These are phyloP conservation scores for Ambrosiella xylebori DNA, from an alignment of 2,329 filamentous ascomycete species.

Conservation along the genomic window DNA sequence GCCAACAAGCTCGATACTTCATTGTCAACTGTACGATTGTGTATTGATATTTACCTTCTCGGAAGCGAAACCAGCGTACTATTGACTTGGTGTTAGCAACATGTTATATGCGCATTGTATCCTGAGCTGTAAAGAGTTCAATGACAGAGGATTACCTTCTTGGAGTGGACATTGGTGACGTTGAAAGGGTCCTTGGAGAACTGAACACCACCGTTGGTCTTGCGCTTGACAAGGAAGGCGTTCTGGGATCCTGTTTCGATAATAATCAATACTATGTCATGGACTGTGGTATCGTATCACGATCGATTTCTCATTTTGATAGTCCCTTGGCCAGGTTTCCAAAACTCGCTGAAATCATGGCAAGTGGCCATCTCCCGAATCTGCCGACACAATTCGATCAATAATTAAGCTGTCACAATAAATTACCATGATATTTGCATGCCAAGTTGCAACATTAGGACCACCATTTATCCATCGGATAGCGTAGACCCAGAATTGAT, in stretches of 20 bases:
- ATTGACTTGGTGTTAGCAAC: constrained; percentile 22
- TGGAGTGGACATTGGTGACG: constrained; percentile 75
- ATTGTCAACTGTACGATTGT: not conserved
- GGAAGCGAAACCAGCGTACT: constrained; percentile 89
- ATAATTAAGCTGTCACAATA: too few relatives aligned
- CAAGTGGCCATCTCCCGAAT: not conserved
- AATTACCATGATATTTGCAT: too few relatives aligned
- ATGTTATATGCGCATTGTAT: not conserved
- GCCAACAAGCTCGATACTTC: not conserved
- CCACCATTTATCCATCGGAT: too few relatives aligned
- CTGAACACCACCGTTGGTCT: constrained; percentile 57
- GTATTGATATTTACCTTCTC: constrained; percentile 49
- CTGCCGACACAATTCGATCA: too few relatives aligned
- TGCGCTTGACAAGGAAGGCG: constrained; percentile 83
- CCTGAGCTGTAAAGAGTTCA: not conserved
- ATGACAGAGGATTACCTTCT: constrained; percentile 48
- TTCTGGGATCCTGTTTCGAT: constrained; percentile 59
- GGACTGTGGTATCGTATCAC: not conserved
- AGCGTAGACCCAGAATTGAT: too few relatives aligned
- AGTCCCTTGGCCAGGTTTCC: too few relatives aligned
- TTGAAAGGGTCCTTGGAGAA: constrained; percentile 94
- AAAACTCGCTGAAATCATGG: not conserved
- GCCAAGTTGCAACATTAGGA: too few relatives aligned
- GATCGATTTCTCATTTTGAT: too few relatives aligned
- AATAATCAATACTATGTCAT: constrained; percentile 8